Conservation (phyloP, 176 grass and related monocot genomes). For the Carex myosuroides region DNA sequence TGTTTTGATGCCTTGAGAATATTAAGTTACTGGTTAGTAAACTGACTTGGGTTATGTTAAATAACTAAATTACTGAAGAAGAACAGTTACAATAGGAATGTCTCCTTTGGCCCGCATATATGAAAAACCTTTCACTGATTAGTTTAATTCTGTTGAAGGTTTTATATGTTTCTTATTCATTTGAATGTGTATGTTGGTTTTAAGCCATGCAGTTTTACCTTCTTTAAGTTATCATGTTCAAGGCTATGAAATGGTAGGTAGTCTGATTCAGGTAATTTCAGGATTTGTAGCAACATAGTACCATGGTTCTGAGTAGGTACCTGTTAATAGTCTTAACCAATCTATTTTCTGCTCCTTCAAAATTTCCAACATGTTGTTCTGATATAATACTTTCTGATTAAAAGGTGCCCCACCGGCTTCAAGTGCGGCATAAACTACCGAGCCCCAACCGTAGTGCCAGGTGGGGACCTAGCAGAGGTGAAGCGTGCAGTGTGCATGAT, state of each 20-base stretch:
- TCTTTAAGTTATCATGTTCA: background rate
- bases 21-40: background rate
- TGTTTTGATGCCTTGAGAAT: background rate
- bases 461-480: conserved; percentile 73
- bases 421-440: conserved; percentile 90
- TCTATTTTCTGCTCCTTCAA: background rate
- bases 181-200: background rate
- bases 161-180: background rate
- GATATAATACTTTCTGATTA: conserved; percentile 5
- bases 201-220: background rate
- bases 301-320: too few species aligned
- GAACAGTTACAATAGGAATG: background rate
- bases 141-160: background rate
- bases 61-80: background rate
- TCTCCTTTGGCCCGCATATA: background rate
- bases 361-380: background rate
- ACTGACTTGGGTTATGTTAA: background rate
- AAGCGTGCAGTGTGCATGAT: conserved; percentile 82
- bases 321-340: too few species aligned
- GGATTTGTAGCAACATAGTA: background rate
- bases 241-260: background rate
- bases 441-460: conserved; percentile 58
- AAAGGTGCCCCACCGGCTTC: conserved; percentile 77
- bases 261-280: background rate
- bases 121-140: background rate